Evolutionary conservation across 2,329 filamentous ascomycete species (phyloP).

Genomic region (Zymoseptoria brevis): DNA sequence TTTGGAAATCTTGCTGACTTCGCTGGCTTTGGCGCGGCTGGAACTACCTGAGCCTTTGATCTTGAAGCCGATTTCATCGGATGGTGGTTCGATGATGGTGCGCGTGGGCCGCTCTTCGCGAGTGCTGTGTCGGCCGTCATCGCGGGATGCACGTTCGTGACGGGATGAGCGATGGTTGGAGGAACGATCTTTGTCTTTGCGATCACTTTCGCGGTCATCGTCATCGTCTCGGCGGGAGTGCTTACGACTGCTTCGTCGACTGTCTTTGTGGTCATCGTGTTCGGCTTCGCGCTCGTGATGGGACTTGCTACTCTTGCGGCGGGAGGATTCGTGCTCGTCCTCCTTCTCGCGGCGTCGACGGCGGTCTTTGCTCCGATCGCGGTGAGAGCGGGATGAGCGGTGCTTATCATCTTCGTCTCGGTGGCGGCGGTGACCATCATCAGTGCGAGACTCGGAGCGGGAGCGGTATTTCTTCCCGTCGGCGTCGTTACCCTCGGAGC

Average conservation of each 20-base stretch:
- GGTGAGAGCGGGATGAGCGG: slow-evolving; percentile 39
- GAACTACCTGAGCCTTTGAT: slow-evolving; percentile 36
- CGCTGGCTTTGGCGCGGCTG: slow-evolving; percentile 15
- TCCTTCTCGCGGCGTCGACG: slow-evolving; percentile 26
- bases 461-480: slow-evolving; percentile 46
- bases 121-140: slow-evolving; percentile 22
- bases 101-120: slow-evolving; percentile 21
- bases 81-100: slow-evolving; percentile 18
- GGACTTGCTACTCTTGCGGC: slow-evolving; percentile 30
- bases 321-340: slow-evolving; percentile 22
- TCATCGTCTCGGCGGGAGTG: slow-evolving; percentile 43
- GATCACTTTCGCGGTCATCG: slow-evolving; percentile 39
- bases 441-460: slow-evolving; percentile 57
- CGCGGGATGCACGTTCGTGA: slow-evolving; percentile 17
- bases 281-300: slow-evolving; percentile 30
- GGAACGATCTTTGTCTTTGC: slow-evolving; percentile 35
- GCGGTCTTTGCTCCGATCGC: slow-evolving; percentile 39
- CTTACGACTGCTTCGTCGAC: slow-evolving; percentile 26
- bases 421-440: slow-evolving; percentile 50
- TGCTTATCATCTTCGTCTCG: slow-evolving; percentile 37
- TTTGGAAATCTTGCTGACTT: slow-evolving; percentile 17
- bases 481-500: slow-evolving; percentile 34
- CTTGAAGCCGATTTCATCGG: slow-evolving; percentile 40
- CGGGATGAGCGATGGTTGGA: slow-evolving; percentile 37
- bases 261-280: slow-evolving; percentile 19